Evolutionary conservation across 345 rosid species (phyloP), one percentile per base, ranked within the genome.

Genomic region (Dimocarpus longan): DNA sequence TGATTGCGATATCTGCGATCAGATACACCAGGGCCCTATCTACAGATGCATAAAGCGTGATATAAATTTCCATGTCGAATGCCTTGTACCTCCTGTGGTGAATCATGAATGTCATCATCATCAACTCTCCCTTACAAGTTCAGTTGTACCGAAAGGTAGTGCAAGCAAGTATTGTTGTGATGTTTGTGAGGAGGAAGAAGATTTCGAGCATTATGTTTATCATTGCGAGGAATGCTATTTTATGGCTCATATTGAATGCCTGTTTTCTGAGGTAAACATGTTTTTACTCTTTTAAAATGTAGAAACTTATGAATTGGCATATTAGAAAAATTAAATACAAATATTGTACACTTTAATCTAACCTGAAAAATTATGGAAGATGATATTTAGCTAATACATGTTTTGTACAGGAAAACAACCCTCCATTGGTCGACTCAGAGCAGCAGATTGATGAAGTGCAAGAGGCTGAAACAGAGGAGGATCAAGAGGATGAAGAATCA

Each of bases 191-290:
- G 22, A 67, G 4, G 12, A 67, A 67, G 70, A n/a, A 52, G 22
- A 67, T 37, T 6, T 6, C 48, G 18, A 52, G 57, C 57, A 52
- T 52, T 13, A 52, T 52, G 57, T 52, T 52, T 15, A 67, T 67
- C 42, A 39, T 22, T 67, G 70, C 21, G 24, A 67, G 21, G 10
- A 37, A 18, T 67, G 70, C 48, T 15, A 67, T 4, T 67, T 37
- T 9, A 67, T 67, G 16, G 70, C 48, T 18, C 70, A 67, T 40
- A 4, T 40, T 37, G 70, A 67, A 67, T 67, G 70, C n/a, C n/a
- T 67, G 11, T 10, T 26, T 42, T 12, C 0, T 16, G 12, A 39
- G 48, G 70, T 67, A 67, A 42, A n/a, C 0, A 8, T 46, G 12
- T 39, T 16, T n/a, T 37, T 16, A 32, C 1, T 66, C 28, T 13